These are phyloP conservation scores for Colletotrichum viniferum DNA, from an alignment of 2,329 filamentous ascomycete species.

Conservation along the genomic window DNA sequence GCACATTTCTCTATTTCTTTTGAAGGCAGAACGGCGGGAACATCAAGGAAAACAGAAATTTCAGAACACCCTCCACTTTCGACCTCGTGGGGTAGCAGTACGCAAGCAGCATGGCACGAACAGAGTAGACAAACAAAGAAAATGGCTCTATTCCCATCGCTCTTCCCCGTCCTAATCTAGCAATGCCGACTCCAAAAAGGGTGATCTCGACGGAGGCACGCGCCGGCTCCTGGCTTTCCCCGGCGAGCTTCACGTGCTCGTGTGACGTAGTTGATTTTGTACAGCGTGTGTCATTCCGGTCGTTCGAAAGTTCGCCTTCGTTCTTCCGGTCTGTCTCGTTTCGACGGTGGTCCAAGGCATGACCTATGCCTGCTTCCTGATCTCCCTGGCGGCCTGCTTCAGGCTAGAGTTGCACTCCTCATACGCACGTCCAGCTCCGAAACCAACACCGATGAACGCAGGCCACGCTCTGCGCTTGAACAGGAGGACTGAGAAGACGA, in stretches of 20 bases:
- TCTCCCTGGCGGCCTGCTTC: slow-evolving; percentile 63
- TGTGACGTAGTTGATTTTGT: slow-evolving; percentile 28
- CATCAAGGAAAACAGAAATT: neutral
- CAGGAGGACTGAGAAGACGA: slow-evolving; percentile 96
- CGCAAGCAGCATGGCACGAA: neutral
- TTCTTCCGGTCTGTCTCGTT: slow-evolving; percentile 17
- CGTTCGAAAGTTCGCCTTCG: slow-evolving; percentile 21
- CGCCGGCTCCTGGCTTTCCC: slow-evolving; percentile 10
- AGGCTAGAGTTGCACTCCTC: slow-evolving; percentile 93
- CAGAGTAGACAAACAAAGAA: slow-evolving; percentile 16
- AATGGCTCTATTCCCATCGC: slow-evolving; percentile 22
- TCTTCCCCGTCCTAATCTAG: slow-evolving; percentile 14
- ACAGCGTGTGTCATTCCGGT: slow-evolving; percentile 29
- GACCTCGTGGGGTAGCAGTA: neutral
- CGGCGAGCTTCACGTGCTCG: slow-evolving; percentile 14
- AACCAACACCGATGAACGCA: slow-evolving; percentile 91
- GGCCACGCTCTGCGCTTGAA: slow-evolving; percentile 99
- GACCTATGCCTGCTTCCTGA: slow-evolving; percentile 56
- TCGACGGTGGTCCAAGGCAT: neutral
- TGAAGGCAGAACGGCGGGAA: neutral
- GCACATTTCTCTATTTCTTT: neutral
- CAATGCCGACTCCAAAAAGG: slow-evolving; percentile 4
- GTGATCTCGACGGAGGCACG: neutral
- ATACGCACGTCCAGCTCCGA: slow-evolving; percentile 95
- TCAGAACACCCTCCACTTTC: neutral